Evolutionary conservation across 768 basidiomycete species (phyloP), one percentile per base, ranked within the genome.

Genomic region (Boletus speciosus): DNA sequence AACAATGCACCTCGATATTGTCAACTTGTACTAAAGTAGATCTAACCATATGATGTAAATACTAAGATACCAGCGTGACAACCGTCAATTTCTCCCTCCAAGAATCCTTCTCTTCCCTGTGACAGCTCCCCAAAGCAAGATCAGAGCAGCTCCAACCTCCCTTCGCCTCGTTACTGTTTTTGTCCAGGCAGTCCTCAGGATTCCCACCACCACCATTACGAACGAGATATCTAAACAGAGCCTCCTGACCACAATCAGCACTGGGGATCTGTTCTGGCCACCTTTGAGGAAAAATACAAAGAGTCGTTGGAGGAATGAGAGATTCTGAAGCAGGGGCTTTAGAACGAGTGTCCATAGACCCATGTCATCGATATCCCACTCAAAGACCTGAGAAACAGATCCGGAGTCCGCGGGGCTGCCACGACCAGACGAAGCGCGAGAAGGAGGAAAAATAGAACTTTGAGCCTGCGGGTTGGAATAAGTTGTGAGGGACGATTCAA

Each of bases 331-430:
- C 12, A 90, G 49, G 10, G 89, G 89, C 55, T 80, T 82, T 6
- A 90, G 72, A 15, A 91, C 74, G 42, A 86, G 61, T 7, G 90
- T 81, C 91, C 91, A 93, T 75, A 92, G 79, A 44, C 91, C 91
- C 66, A 92, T 75, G 65, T 92, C 88, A 47, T 89, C 81, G n/a
- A 88, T 64, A 65, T 90, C 86, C 85, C 86, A 89, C 19, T 76
- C 70, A 32, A 70, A 68, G 11, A 35, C 55, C 32, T 68, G 71
- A 51, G 55, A 31, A 32, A 50, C 47, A 9, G 54, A 40, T 34
- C 65, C 66, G 4, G 71, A 62, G 38, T 69, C 66, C 34, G 74
- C 62, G 6, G 79, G 78, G 35, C 78, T 80, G 34, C 73, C 72
- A n/a, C 76, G 72, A 43, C 76, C 73, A 34, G 73, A 74, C 29